Evolutionary conservation across 176 grass and related monocot species (phyloP).

Genomic region (Alloteropsis semialata): DNA sequence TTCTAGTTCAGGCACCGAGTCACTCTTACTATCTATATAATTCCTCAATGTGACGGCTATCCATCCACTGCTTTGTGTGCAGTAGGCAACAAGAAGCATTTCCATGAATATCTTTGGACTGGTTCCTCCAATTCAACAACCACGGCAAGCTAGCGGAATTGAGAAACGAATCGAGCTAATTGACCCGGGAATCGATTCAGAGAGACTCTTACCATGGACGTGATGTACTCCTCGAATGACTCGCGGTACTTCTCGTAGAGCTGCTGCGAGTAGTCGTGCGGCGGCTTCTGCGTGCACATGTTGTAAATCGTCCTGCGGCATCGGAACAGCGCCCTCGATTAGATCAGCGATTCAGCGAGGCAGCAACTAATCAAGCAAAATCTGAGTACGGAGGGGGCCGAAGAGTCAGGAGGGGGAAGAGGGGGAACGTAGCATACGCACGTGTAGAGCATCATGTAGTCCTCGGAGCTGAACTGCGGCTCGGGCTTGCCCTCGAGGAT

Average conservation of each 20-base stretch:
- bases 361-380: background rate
- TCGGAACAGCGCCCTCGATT: background rate
- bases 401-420: background rate
- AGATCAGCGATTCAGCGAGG: background rate
- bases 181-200: background rate
- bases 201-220: conserved; percentile 35
- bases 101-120: background rate
- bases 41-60: background rate
- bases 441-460: conserved; percentile 91
- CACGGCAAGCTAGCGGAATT: background rate
- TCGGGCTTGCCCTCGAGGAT: conserved; percentile 60
- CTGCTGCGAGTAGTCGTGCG: conserved; percentile 71
- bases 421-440: conserved; percentile 19
- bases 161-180: background rate
- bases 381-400: too few relatives aligned
- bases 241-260: conserved; percentile 68
- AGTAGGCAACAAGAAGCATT: background rate
- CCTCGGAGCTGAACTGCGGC: conserved; percentile 58
- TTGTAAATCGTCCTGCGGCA: conserved; percentile 67
- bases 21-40: background rate
- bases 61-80: background rate
- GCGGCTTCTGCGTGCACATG: conserved; percentile 90
- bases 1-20: background rate
- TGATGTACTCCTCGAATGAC: conserved; percentile 70
- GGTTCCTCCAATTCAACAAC: background rate